Evolutionary conservation across 805 yeast species (phyloP), one percentile per base, ranked within the genome.

Genomic region (Ogataea trehaloabstinens): DNA sequence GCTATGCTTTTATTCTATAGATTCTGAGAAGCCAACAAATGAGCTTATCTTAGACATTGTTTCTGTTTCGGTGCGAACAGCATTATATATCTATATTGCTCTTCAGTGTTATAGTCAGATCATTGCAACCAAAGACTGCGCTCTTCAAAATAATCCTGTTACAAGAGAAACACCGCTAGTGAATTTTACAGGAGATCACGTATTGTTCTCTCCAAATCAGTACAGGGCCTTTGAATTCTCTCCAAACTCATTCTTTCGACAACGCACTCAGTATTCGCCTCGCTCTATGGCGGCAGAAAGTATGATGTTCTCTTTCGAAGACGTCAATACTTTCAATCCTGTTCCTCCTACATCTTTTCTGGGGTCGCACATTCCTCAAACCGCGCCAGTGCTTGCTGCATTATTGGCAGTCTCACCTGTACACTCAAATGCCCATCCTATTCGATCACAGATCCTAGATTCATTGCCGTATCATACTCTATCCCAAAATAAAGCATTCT

Each of bases 331-430:
- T 8, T 18, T 19, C 3, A 24, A 11, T 19, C 20, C 30, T 16
- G 19, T 32, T 3, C 28, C 24, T 4, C 24, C 40, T 2, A 16
- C 28, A 2, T 15, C 38, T 3, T 15, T 24, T 19, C 18, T 28
- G 13, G 21, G 20, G 6, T 28, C 35, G 16, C 29, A 31, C 24
- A 16, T 39, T 5, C 43, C 48, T 1, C 47, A 45, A 13, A 44
- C 43, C 27, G 58, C 57, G 2, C 66, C 66, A 1, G 53, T 61
- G 5, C 35, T 61, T 19, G 58, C 66, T 2, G 55, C 66, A 3
- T 40, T 61, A 20, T 36, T 61, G 15, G 61, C 63, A 7, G 25
- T 60, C 6, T 45, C 63, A 11, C 61, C 64, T 3, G 55, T 56
- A 1, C 56, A 50, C 0, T 42, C 59, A 17, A 45, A 46, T 28